phyloP scores from a whole-genome alignment of 2,329 filamentous ascomycete genomes.

The Gaeumannomyces tritici region DNA sequence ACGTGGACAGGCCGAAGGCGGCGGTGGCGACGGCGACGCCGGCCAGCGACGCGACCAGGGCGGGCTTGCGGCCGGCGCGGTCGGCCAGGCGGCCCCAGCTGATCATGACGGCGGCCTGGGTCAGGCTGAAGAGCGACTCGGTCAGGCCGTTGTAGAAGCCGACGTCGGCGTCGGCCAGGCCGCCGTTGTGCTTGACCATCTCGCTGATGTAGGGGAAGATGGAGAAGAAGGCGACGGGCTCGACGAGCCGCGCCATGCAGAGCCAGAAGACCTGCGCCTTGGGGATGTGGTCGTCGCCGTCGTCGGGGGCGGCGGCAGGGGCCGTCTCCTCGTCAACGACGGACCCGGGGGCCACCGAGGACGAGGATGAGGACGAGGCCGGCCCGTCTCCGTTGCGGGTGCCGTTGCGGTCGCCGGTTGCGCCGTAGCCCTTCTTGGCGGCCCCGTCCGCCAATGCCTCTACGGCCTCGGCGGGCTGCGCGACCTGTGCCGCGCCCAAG shows the following conservation, averaged over 20 bases:
- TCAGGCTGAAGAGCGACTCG: conserved; percentile 62
- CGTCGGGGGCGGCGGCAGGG: conserved; percentile 14
- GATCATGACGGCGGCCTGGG: conserved; percentile 71
- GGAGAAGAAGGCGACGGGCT: conserved; percentile 74
- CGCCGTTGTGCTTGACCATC: conserved; percentile 62
- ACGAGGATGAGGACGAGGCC: background rate
- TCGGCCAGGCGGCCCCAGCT: conserved; percentile 62
- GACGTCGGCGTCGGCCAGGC: conserved; percentile 53
- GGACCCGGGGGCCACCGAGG: background rate
- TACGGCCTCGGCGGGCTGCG: conserved; percentile 6
- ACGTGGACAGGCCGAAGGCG: conserved; percentile 35
- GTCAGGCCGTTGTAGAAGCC: conserved; percentile 76
- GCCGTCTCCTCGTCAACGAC: background rate
- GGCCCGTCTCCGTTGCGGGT: background rate
- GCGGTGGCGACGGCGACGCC: background rate
- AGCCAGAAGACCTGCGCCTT: conserved; percentile 59
- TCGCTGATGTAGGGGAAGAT: conserved; percentile 74
- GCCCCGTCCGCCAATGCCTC: background rate
- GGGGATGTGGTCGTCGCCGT: conserved; percentile 44
- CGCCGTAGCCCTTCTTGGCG: background rate
- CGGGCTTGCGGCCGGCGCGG: conserved; percentile 19
- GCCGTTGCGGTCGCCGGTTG: conserved; percentile 7
- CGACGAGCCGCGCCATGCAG: conserved; percentile 63
- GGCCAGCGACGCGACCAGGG: conserved; percentile 2
- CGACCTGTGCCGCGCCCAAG: conserved; percentile 10